phyloP scores from a whole-genome alignment of 2,329 filamentous ascomycete species.

The Exophiala mesophila region DNA sequence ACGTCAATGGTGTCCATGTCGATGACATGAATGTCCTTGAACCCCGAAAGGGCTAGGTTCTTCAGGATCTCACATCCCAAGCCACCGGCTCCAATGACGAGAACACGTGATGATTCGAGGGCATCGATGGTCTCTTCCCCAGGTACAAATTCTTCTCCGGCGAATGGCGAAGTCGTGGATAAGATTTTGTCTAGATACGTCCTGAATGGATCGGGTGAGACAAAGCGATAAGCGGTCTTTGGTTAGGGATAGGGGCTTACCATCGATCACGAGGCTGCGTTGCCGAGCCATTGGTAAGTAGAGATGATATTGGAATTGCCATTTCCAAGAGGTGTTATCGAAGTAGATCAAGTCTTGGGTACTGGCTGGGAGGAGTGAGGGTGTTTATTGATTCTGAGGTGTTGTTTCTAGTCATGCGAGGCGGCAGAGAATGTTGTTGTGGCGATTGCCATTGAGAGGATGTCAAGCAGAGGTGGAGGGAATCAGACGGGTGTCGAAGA shows the following conservation, averaged over 20 bases:
- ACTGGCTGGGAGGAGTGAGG: no score
- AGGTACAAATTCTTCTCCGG: conserved; percentile 57
- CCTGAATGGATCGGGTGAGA: conserved; percentile 48
- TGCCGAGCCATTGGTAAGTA: conserved; percentile 19
- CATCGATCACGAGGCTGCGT: conserved; percentile 26
- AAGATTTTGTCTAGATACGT: conserved; percentile 78
- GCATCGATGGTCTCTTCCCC: conserved; percentile 49
- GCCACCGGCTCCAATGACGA: conserved; percentile 74
- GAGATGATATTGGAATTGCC: conserved; percentile 16
- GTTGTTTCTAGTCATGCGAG: no score
- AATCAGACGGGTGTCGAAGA: no score
- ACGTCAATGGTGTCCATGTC: conserved; percentile 99
- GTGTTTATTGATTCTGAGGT: no score
- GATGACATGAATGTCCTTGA: conserved; percentile 96
- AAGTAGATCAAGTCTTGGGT: no score
- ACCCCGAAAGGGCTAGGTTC: conserved; percentile 89
- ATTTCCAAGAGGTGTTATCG: no score
- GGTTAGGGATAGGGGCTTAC: conserved; percentile 20
- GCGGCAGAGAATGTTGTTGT: no score
- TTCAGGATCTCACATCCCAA: conserved; percentile 96
- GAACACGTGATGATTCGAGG: conserved; percentile 66
- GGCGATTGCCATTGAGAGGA: no score
- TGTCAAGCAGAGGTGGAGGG: no score
- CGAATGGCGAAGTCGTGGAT: conserved; percentile 72
- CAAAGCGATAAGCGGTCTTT: neutral